phyloP scores from a whole-genome alignment of 2,329 filamentous ascomycete genomes.

The Chaetothyriales sp. region DNA sequence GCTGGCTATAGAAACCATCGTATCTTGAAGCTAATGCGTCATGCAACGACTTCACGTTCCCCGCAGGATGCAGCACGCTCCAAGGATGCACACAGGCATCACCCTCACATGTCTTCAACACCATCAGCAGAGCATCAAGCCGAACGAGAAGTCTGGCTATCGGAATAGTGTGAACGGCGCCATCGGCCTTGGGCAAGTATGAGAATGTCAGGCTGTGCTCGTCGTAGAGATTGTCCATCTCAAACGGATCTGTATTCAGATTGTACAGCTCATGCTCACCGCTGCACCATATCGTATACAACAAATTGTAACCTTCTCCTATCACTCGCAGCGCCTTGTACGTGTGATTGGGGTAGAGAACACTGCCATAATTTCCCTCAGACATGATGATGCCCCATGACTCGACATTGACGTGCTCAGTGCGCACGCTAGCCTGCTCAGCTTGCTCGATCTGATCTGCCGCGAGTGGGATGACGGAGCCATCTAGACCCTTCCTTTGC shows the following conservation, averaged over 20 bases:
- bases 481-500: slow-evolving; percentile 42
- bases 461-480: slow-evolving; percentile 36
- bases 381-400: slow-evolving; percentile 36
- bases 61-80: slow-evolving; percentile 24
- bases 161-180: slow-evolving; percentile 3
- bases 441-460: slow-evolving; percentile 11
- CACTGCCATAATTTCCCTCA: slow-evolving; percentile 21
- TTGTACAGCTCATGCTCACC: slow-evolving; percentile 31
- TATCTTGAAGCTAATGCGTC: slow-evolving; percentile 23
- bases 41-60: slow-evolving; percentile 20
- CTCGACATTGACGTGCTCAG: slow-evolving; percentile 47
- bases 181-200: not conserved
- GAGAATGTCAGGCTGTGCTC: slow-evolving; percentile 3
- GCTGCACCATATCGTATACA: slow-evolving; percentile 30
- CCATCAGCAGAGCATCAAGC: slow-evolving; percentile 26
- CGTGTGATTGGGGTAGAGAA: slow-evolving; percentile 17
- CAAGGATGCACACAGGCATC: slow-evolving; percentile 26
- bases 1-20: slow-evolving; percentile 25
- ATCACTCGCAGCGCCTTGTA: slow-evolving; percentile 29
- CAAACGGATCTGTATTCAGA: slow-evolving; percentile 26
- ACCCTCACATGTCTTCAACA: slow-evolving; percentile 28
- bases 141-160: slow-evolving; percentile 18
- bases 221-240: slow-evolving; percentile 23
- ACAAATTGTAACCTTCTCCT: slow-evolving; percentile 25
- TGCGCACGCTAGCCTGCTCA: slow-evolving; percentile 18